Conservation (phyloP, 768 basidiomycete genomes). For the Agaricus subrufescens region DNA sequence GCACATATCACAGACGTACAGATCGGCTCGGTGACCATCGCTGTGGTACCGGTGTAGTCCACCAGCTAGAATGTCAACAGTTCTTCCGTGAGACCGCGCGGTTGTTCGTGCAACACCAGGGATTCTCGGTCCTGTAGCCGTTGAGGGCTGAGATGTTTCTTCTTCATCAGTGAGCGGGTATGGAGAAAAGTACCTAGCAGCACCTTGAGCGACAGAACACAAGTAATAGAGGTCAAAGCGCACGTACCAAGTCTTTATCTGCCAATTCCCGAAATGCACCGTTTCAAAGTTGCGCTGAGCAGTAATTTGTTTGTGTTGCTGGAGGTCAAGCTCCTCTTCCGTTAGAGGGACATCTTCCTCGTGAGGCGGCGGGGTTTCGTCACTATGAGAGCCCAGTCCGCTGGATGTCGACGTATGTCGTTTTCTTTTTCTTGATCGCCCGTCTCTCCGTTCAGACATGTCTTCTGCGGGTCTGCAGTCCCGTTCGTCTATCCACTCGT, state of each 20-base stretch:
- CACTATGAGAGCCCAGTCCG: constrained; percentile 17
- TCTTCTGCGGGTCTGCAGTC: constrained; percentile 27
- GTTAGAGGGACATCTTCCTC: constrained; percentile 39
- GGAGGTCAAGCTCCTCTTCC: constrained; percentile 67
- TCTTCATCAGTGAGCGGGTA: constrained; percentile 79
- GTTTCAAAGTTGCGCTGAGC: constrained; percentile 81
- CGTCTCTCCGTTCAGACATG: constrained; percentile 17
- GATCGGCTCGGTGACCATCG: constrained; percentile 40
- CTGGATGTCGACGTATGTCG: constrained; percentile 27
- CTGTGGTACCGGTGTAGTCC: constrained; percentile 46
- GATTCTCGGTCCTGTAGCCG: constrained; percentile 31
- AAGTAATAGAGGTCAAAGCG: neutral
- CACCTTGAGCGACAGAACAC: neutral
- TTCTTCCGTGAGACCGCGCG: constrained; percentile 62
- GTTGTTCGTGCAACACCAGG: constrained; percentile 47
- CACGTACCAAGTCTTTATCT: constrained; percentile 84
- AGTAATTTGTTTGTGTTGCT: constrained; percentile 62
- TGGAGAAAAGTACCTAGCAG: constrained; percentile 84
- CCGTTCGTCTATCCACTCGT: constrained; percentile 62
- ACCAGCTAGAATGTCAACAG: constrained; percentile 67
- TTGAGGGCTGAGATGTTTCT: constrained; percentile 13
- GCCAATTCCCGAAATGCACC: constrained; percentile 81
- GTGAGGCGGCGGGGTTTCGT: constrained; percentile 15
- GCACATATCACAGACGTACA: constrained; percentile 90
- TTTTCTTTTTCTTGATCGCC: constrained; percentile 29